Evolutionary conservation across 257 asterid genomes (phyloP).

Genomic region (Vinca minor): DNA sequence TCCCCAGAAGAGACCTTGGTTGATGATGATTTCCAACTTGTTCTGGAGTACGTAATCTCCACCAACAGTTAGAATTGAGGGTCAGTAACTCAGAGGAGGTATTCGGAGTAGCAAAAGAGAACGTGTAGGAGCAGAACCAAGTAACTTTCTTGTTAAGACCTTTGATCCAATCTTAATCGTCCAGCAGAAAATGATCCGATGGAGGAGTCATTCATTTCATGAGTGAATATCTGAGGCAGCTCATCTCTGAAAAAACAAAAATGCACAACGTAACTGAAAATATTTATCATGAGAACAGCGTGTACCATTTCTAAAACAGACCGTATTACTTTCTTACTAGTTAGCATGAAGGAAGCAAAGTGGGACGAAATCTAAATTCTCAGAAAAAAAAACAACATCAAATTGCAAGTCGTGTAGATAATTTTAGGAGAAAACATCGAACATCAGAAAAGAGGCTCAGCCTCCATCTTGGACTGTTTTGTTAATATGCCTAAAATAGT

Average conservation of each 20-base stretch:
- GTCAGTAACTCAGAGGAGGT: neutral
- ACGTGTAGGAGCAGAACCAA: too few relatives aligned
- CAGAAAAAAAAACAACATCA: neutral
- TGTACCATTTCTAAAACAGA: neutral
- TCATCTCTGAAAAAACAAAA: constrained; percentile 55
- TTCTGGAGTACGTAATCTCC: too few relatives aligned
- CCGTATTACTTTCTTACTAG: neutral
- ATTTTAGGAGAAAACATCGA: neutral
- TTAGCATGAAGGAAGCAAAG: neutral
- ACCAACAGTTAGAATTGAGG: neutral
- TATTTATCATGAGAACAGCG: neutral
- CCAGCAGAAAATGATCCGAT: constrained; percentile 15
- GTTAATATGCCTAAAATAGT: neutral
- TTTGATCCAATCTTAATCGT: constrained; percentile 11
- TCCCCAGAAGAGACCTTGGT: too few relatives aligned
- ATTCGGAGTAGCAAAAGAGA: neutral
- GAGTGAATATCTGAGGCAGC: constrained; percentile 46
- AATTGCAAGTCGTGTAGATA: neutral
- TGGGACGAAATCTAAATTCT: neutral
- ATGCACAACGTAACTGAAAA: constrained; percentile 9
- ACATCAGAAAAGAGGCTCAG: neutral
- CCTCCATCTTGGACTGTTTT: neutral
- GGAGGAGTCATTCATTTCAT: constrained; percentile 12
- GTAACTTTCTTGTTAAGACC: neutral
- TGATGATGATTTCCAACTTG: too few relatives aligned